phyloP scores from a whole-genome alignment of 225 moss, liverwort and hornwort genomes.

The Neckera pumila region DNA sequence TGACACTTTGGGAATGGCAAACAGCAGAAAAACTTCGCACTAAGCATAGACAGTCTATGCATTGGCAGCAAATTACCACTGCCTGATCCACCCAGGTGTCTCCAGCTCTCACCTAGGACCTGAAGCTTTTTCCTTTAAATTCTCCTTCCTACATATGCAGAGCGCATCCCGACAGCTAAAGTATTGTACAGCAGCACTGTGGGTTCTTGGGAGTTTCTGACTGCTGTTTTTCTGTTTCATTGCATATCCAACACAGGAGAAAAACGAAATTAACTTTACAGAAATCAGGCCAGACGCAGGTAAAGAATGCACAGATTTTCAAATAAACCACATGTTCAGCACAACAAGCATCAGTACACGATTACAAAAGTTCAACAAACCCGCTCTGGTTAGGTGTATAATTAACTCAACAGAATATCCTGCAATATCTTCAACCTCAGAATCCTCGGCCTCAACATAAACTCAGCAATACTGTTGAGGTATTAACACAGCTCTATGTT shows the following conservation, averaged over 20 bases:
- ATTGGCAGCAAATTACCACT: slow-evolving; percentile 10
- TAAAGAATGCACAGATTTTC: not conserved
- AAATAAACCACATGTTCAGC: not conserved
- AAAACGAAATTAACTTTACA: slow-evolving; percentile 8
- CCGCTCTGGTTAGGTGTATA: not conserved
- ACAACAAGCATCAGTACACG: not conserved
- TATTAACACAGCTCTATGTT: not conserved
- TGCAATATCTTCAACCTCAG: not conserved
- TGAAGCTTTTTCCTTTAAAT: slow-evolving; percentile 9
- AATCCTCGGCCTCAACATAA: not conserved
- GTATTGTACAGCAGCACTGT: slow-evolving; percentile 81
- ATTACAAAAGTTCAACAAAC: not conserved
- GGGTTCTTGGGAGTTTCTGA: slow-evolving; percentile 90
- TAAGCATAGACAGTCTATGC: slow-evolving; percentile 3
- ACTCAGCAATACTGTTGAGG: not conserved
- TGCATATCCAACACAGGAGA: slow-evolving; percentile 24
- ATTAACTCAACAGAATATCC: not conserved
- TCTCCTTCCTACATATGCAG: slow-evolving; percentile 13
- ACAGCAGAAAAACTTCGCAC: slow-evolving; percentile 10
- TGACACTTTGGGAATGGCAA: slow-evolving; percentile 12
- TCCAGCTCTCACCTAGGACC: slow-evolving; percentile 30
- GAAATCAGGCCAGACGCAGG: not conserved
- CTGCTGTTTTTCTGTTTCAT: slow-evolving; percentile 81
- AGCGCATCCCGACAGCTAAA: slow-evolving; percentile 38
- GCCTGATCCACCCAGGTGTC: slow-evolving; percentile 15